These are phyloP conservation scores for Aspergillus novofumigatus DNA, from an alignment of 2,329 filamentous ascomycete genomes.

Conservation along the genomic window DNA sequence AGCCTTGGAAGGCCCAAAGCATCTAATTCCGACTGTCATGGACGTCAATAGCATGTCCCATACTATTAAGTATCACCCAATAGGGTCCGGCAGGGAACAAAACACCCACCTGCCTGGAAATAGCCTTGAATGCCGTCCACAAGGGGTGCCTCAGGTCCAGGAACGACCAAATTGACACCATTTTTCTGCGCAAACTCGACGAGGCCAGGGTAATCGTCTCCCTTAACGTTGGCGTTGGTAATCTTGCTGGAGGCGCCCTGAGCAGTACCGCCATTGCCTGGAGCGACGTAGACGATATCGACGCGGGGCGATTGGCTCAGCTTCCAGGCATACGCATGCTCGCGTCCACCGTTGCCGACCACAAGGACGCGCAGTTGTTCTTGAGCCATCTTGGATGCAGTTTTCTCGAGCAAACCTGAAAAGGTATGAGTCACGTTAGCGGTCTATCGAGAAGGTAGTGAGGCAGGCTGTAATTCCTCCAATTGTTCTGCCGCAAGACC, in stretches of 20 bases:
- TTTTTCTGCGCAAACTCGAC: constrained; percentile 71
- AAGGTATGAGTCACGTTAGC: not conserved
- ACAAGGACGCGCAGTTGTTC: constrained; percentile 68
- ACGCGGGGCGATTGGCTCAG: constrained; percentile 76
- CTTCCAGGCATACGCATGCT: constrained; percentile 95
- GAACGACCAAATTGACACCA: constrained; percentile 75
- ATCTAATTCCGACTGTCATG: constrained; percentile 61
- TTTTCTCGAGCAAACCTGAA: constrained; percentile 18
- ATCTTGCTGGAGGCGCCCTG: constrained; percentile 54
- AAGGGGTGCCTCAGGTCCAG: constrained; percentile 88
- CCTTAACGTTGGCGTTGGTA: constrained; percentile 67
- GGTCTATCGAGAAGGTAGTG: not conserved
- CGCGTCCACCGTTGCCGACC: constrained; percentile 88
- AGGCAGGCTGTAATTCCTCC: not conserved
- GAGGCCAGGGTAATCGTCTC: constrained; percentile 73
- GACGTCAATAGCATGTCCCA: not conserved
- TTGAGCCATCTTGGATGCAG: constrained; percentile 32
- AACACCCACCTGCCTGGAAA: constrained; percentile 58
- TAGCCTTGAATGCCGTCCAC: constrained; percentile 84
- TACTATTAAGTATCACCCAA: not conserved
- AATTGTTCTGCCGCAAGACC: not conserved
- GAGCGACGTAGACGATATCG: constrained; percentile 64
- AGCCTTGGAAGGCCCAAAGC: constrained; percentile 79
- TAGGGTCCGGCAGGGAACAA: not conserved
- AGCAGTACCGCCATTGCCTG: constrained; percentile 84